Base-by-base conservation (phyloP, 1,284 basidiomycete species). In the Tilletiaria anomala region DNA sequence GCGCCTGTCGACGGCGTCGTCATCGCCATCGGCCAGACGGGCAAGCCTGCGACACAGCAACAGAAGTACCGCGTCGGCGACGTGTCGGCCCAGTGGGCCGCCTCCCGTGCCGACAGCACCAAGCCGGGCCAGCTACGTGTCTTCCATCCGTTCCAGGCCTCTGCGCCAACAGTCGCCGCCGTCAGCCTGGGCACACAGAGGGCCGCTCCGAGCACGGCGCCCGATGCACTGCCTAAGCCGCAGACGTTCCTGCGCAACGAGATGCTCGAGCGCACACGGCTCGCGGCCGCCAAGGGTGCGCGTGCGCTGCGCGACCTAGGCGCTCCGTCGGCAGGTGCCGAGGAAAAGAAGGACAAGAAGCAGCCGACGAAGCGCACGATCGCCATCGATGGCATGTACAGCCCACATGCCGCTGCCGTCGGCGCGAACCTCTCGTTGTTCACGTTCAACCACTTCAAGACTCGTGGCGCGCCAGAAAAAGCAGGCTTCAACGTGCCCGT, bases 361-460 rank as follows among this genome's bases (percentile, higher is more conserved):
- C 10, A 8, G 10, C 26, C 26, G 26, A 17, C 21, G 11, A 19
- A 18, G 8, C 47, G 55, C 31, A 44, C 47, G 36, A 47, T 65
- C 17, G 54, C 43, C 20, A 48, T 65, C 33, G 62, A 65, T 44
- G 19, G 50, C 32, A 56, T 63, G 42, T 38, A 36, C 12, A 56
- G 54, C 44, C 44, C 62, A 1, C 62, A 65, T 46, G 58, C 60
- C 12, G 61, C 60, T 10, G 62, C 62, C 20, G 46, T 42, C 20
- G 62, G 62, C 22, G 58, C 62, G 26, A 48, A 47, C 42, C 55
- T 65, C 26, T 56, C 50, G 16, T 50, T 63, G 6, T 65, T 57
- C 57, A 50, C 37, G 21, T 50, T 59, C 42, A 63, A 65, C 45
- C 58, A 62, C 47, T 63, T 61, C 58, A 61, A 59, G 48, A 57